Evolutionary conservation across 164 flowering plant species (phyloP).

Genomic region (Aristolochia californica): DNA sequence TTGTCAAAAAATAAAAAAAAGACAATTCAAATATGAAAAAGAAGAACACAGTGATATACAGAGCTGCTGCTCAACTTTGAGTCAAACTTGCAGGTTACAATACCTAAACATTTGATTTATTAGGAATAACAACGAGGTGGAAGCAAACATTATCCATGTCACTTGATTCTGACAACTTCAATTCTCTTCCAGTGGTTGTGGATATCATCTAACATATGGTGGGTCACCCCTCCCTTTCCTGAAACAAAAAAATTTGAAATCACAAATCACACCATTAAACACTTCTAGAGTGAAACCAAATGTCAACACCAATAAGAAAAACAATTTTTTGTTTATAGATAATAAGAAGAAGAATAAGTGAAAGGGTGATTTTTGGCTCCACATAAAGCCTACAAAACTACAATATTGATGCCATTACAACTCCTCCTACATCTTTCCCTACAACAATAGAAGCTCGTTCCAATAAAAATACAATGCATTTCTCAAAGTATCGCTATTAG

Average conservation of each 20-base stretch:
- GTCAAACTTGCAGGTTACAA: slow-evolving; percentile 1
- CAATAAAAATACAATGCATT: too few species aligned
- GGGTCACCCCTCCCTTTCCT: slow-evolving; percentile 90
- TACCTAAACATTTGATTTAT: neutral
- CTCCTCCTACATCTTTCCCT: too few species aligned
- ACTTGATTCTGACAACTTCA: slow-evolving; percentile 93
- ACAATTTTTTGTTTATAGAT: neutral
- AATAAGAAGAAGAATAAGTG: neutral
- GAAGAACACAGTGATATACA: too few species aligned
- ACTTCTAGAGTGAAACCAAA: too few species aligned
- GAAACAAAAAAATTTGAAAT: slow-evolving; percentile 1
- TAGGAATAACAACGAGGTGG: slow-evolving; percentile 63
- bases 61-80: slow-evolving; percentile 19
- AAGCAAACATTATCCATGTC: slow-evolving; percentile 92
- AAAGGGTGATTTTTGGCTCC: too few species aligned
- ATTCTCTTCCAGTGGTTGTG: slow-evolving; percentile 95
- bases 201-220: slow-evolving; percentile 85
- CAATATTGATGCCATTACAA: too few species aligned
- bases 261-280: neutral
- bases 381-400: too few species aligned
- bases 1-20: too few species aligned
- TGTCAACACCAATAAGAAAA: too few species aligned
- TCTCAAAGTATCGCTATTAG: too few species aligned
- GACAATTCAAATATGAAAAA: too few species aligned
- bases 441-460: too few species aligned